Conservation (phyloP, 495 filamentous ascomycete species). For the Sordaria brevicollis region DNA sequence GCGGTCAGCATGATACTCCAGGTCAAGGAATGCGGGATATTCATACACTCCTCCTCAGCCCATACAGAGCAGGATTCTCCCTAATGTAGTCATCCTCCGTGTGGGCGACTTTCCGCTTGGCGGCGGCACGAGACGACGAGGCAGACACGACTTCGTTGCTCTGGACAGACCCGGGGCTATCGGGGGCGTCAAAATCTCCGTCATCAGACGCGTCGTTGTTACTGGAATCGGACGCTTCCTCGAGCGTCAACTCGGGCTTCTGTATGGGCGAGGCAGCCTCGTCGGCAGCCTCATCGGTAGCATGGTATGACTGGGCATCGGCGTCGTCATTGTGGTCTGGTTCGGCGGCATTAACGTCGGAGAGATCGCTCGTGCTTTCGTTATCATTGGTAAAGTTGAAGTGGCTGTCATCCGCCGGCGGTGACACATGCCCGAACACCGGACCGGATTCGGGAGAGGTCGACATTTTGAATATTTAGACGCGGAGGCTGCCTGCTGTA, state of each 20-base stretch:
- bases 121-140: slow-evolving; percentile 47
- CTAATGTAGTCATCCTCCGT: slow-evolving; percentile 71
- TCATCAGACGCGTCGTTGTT: slow-evolving; percentile 68
- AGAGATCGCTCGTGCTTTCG: slow-evolving; percentile 37
- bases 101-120: slow-evolving; percentile 63
- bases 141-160: slow-evolving; percentile 49
- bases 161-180: slow-evolving; percentile 44
- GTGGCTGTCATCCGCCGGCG: slow-evolving; percentile 17
- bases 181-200: slow-evolving; percentile 66
- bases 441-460: slow-evolving; percentile 37
- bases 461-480: slow-evolving; percentile 35
- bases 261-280: slow-evolving; percentile 54
- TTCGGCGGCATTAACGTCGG: slow-evolving; percentile 31
- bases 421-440: slow-evolving; percentile 30
- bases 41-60: slow-evolving; percentile 80
- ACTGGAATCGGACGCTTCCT: slow-evolving; percentile 34
- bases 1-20: slow-evolving; percentile 23
- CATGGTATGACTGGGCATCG: neutral
- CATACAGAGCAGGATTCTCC: slow-evolving; percentile 93
- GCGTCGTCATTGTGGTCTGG: slow-evolving; percentile 1
- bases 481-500: slow-evolving; percentile 32
- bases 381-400: slow-evolving; percentile 20
- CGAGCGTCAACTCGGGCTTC: slow-evolving; percentile 42
- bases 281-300: slow-evolving; percentile 40
- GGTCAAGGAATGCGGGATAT: neutral